These are phyloP conservation scores for Xylariaceae sp. DNA, from an alignment of 2,329 filamentous ascomycete genomes.

Conservation along the genomic window DNA sequence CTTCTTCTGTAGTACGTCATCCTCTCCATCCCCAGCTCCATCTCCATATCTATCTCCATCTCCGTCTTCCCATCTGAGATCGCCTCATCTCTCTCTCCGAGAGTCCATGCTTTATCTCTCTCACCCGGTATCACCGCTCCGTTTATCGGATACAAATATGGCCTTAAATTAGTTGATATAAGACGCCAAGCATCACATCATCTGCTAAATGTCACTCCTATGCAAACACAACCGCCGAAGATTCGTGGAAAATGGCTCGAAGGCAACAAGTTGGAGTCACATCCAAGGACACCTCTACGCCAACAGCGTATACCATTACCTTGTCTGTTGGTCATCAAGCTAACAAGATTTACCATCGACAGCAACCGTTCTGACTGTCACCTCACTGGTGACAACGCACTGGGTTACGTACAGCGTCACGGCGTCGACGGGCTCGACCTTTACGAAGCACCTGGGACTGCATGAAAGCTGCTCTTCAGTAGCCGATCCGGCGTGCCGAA, in stretches of 20 bases:
- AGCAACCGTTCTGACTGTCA: constrained; percentile 68
- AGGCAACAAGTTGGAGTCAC: not conserved
- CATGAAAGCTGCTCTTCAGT: constrained; percentile 74
- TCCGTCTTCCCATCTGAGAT: not conserved
- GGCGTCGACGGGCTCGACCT: constrained; percentile 41
- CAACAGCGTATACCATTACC: not conserved
- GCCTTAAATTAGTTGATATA: not conserved
- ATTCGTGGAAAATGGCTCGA: not conserved
- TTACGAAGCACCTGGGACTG: constrained; percentile 65
- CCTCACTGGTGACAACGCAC: constrained; percentile 61
- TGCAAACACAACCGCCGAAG: not conserved
- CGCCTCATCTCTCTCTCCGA: not conserved
- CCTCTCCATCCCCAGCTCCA: constrained; percentile 2
- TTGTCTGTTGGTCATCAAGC: constrained; percentile 10
- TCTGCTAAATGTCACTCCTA: not conserved
- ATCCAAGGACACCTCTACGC: not conserved
- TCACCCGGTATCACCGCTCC: not conserved
- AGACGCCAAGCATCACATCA: not conserved
- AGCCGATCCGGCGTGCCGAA: constrained; percentile 54
- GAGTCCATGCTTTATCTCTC: not conserved
- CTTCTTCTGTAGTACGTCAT: constrained; percentile 40
- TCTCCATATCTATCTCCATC: not conserved
- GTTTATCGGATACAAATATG: not conserved
- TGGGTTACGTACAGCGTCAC: constrained; percentile 64
- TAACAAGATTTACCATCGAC: constrained; percentile 29